These are phyloP conservation scores for Candida tropicalis DNA, from an alignment of 1,139 yeast genomes.

Conservation along the genomic window DNA sequence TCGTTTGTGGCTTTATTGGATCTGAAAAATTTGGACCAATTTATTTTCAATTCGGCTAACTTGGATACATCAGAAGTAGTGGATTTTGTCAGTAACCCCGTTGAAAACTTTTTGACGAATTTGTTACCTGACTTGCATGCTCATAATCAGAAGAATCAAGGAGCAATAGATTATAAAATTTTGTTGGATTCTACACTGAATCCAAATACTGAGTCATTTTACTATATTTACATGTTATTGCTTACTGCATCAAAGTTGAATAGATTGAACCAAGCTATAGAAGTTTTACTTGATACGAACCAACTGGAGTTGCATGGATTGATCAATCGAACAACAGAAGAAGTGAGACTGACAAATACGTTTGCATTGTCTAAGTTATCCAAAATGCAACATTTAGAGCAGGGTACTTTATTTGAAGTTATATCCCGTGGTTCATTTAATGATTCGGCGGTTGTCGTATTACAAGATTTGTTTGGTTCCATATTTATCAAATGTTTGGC, in stretches of 20 bases:
- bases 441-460: constrained; percentile 57
- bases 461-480: constrained; percentile 71
- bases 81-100: constrained; percentile 47
- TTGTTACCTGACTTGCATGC: constrained; percentile 39
- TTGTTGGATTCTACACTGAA: constrained; percentile 32
- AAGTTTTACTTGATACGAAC: constrained; percentile 48
- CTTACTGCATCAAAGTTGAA: constrained; percentile 64
- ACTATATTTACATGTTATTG: constrained; percentile 57
- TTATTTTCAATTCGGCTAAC: constrained; percentile 57
- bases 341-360: constrained; percentile 53
- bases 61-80: constrained; percentile 59
- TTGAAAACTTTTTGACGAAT: constrained; percentile 32
- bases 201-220: constrained; percentile 49
- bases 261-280: constrained; percentile 63
- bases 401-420: constrained; percentile 23
- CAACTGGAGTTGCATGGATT: constrained; percentile 51
- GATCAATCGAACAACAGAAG: constrained; percentile 65
- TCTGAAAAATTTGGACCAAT: constrained; percentile 57
- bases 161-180: constrained; percentile 31
- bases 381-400: constrained; percentile 34
- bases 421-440: constrained; percentile 33
- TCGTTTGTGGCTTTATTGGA: constrained; percentile 38
- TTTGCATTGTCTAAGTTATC: constrained; percentile 34
- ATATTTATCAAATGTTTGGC: constrained; percentile 64
- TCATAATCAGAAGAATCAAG: constrained; percentile 22